Base-by-base conservation (phyloP, 2,329 filamentous ascomycete species). In the Sarocladiaceae sp. region DNA sequence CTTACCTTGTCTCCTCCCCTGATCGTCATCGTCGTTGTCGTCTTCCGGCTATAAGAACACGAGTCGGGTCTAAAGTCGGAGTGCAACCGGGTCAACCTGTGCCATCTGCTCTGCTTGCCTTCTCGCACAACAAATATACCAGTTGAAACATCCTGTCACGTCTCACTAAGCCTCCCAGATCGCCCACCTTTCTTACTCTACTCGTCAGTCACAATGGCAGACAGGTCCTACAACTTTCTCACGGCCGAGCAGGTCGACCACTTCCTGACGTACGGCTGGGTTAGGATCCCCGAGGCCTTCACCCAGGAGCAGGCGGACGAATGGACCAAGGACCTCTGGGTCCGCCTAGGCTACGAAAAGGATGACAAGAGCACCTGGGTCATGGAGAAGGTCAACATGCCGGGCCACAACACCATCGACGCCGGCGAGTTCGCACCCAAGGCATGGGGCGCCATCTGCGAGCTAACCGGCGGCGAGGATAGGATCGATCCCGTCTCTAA, bases 361-460 rank as follows among this genome's bases (percentile, higher is more conserved):
- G 72, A 74, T 3, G 82, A 89, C 65, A 81, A 80, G 62, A 72
- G 74, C 2, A 88, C 85, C 28, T 88, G 86, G 85, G 74, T 71
- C 17, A 70, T 69, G 2, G 76, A 80, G 58, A 75, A 81, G 42
- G 81, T 73, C 51, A 82, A 88, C 68, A 87, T 88, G 84, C 83
- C 83, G 0, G 69, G 67, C 23, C 83, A 86, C 66, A 71, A 68
- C n/a, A 64, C 68, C 28, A 80, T 84, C 54, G 67, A 76, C 53
- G 76, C 78, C 39, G 68, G 73, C 1, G 66, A 69, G 0, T 82
- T 87, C 58, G 80, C 84, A 0, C 85, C 86, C 0, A 79, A 78
- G 55, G 85, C 83, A 2, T 88, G 84, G 84, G 68, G 73, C 0
- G 83, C 82, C 17, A 86, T 88, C 55, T 82, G 79, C 64, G 78